Evolutionary conservation across 2,329 filamentous ascomycete genomes (phyloP).

Genomic region (Alternaria burnsii): DNA sequence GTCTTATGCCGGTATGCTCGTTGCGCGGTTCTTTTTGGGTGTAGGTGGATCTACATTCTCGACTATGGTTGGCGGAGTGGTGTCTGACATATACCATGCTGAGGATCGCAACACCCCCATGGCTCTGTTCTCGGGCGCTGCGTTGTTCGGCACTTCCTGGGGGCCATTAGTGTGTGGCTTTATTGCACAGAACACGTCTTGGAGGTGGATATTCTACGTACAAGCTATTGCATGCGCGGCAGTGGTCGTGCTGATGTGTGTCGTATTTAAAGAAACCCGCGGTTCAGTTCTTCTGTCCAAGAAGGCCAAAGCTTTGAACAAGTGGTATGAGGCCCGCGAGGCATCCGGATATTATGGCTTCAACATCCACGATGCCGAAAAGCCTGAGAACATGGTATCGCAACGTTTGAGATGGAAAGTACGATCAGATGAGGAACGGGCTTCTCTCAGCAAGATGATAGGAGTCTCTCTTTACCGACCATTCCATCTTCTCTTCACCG

Average conservation of each 20-base stretch:
- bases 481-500: conserved; percentile 78
- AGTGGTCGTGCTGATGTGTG: conserved; percentile 69
- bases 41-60: conserved; percentile 81
- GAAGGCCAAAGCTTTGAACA: conserved; percentile 77
- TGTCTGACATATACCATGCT: conserved; percentile 84
- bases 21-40: conserved; percentile 79
- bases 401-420: conserved; percentile 81
- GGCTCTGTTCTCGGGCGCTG: conserved; percentile 83
- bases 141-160: conserved; percentile 79
- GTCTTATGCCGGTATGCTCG: conserved; percentile 75
- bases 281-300: conserved; percentile 80
- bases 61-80: conserved; percentile 91
- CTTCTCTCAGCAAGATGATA: conserved; percentile 74
- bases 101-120: conserved; percentile 86
- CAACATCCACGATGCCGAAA: conserved; percentile 50
- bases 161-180: conserved; percentile 77
- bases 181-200: conserved; percentile 71
- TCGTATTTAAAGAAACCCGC: conserved; percentile 83
- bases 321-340: conserved; percentile 81
- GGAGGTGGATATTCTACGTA: conserved; percentile 91
- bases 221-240: conserved; percentile 75
- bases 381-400: conserved; percentile 40
- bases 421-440: conserved; percentile 77
- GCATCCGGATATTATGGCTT: conserved; percentile 66
- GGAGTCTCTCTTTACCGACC: conserved; percentile 77